Percentiles rank a stretch among this genome's conserved stretches.
Evolutionary conservation across 345 rosid species (phyloP).

Genomic region (Brassica incana): DNA sequence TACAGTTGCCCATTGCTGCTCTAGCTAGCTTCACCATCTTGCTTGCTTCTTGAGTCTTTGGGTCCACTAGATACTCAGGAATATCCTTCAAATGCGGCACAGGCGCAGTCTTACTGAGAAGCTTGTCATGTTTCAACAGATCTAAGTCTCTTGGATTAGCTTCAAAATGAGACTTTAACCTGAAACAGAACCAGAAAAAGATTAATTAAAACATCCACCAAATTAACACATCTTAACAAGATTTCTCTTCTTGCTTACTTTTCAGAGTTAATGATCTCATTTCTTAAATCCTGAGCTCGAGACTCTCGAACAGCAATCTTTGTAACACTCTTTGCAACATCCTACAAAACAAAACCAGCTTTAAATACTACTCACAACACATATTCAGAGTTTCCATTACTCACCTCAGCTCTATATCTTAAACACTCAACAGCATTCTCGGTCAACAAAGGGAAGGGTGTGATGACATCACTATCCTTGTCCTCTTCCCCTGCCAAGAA

Average conservation of each 20-base stretch:
- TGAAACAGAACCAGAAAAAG: slow-evolving; percentile 20
- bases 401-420: slow-evolving; percentile 91
- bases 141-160: slow-evolving; percentile 82
- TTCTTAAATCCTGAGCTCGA: slow-evolving; percentile 89
- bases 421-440: slow-evolving; percentile 82
- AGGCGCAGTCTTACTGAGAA: slow-evolving; percentile 64
- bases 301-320: slow-evolving; percentile 78
- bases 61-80: slow-evolving; percentile 74
- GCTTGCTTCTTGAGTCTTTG: slow-evolving; percentile 76
- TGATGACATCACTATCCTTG: slow-evolving; percentile 47
- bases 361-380: not conserved
- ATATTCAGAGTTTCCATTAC: slow-evolving; percentile 1
- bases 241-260: slow-evolving; percentile 54
- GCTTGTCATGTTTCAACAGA: slow-evolving; percentile 82
- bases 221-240: not conserved
- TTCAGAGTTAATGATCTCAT: slow-evolving; percentile 85
- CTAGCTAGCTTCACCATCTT: slow-evolving; percentile 80
- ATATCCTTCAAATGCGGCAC: slow-evolving; percentile 70
- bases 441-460: slow-evolving; percentile 68
- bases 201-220: not conserved
- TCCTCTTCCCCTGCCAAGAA: slow-evolving; percentile 62
- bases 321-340: slow-evolving; percentile 89
- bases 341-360: slow-evolving; percentile 47
- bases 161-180: slow-evolving; percentile 91
- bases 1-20: slow-evolving; percentile 76